phyloP scores from a whole-genome alignment of 768 basidiomycete species.

The Gautieria morchelliformis region DNA sequence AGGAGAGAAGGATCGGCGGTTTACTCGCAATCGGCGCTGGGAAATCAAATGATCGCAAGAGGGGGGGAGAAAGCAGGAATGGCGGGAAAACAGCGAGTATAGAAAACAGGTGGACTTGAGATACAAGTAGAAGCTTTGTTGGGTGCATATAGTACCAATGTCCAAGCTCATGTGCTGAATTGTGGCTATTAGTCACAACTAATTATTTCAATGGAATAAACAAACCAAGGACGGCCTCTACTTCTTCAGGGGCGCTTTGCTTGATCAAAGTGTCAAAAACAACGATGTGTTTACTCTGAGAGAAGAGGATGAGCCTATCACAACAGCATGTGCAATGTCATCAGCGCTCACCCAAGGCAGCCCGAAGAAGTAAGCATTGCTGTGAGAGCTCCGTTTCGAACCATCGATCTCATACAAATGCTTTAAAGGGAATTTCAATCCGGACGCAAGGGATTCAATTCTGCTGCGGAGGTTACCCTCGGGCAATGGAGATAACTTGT shows the following conservation, averaged over 20 bases:
- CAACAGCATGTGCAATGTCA: neutral
- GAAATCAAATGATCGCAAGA: conserved; percentile 79
- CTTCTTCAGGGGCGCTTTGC: conserved; percentile 81
- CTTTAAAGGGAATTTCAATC: conserved; percentile 88
- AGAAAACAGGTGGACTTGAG: conserved; percentile 80
- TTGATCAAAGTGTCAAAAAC: conserved; percentile 97
- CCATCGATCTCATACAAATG: conserved; percentile 97
- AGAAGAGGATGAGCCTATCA: neutral
- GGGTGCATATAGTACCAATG: conserved; percentile 95
- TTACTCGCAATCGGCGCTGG: conserved; percentile 47
- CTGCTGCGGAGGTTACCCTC: conserved; percentile 67
- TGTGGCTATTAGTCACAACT: conserved; percentile 1
- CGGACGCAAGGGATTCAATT: conserved; percentile 67
- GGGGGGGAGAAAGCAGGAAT: conserved; percentile 70
- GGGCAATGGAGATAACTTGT: conserved; percentile 84
- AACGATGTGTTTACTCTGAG: conserved; percentile 85
- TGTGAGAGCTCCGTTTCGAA: conserved; percentile 89
- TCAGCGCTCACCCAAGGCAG: conserved; percentile 69
- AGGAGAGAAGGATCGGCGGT: conserved; percentile 77
- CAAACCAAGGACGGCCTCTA: conserved; percentile 85
- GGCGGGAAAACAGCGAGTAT: conserved; percentile 86
- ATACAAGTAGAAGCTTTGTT: conserved; percentile 76
- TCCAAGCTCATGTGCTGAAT: conserved; percentile 82
- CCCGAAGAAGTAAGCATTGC: conserved; percentile 98
- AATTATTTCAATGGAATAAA: neutral